These are phyloP conservation scores for Teratosphaeria gauchensis DNA, from an alignment of 2,329 filamentous ascomycete species.

Conservation along the genomic window DNA sequence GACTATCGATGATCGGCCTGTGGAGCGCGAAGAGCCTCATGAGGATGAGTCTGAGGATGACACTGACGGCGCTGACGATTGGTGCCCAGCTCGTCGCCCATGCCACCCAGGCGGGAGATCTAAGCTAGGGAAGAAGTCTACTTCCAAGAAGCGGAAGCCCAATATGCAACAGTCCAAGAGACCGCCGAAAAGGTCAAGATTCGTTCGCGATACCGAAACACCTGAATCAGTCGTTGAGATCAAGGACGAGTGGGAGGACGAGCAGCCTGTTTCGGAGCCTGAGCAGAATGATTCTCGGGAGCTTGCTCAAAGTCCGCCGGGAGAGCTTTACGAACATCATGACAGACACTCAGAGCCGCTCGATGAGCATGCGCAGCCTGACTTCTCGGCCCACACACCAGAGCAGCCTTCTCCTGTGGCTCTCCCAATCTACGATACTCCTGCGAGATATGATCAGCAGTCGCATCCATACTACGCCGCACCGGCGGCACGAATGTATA, in stretches of 20 bases:
- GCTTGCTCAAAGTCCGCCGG: background rate
- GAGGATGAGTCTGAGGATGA: background rate
- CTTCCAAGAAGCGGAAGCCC: background rate
- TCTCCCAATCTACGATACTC: slow-evolving; percentile 1
- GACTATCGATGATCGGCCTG: background rate
- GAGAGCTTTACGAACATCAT: background rate
- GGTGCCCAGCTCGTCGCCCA: background rate
- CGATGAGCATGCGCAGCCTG: background rate
- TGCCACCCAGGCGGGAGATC: background rate
- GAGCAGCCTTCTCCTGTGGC: background rate
- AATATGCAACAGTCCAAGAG: background rate
- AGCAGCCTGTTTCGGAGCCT: background rate
- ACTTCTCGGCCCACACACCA: background rate
- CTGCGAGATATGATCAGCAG: slow-evolving; percentile 3
- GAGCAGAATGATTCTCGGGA: background rate
- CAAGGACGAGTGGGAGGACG: background rate
- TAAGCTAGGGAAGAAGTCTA: background rate
- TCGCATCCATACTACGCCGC: slow-evolving; percentile 3
- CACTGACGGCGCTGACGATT: background rate
- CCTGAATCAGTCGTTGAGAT: background rate
- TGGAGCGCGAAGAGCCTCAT: background rate
- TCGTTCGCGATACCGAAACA: background rate
- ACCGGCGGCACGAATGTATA: background rate
- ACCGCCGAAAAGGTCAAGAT: background rate
- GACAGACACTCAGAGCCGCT: background rate